Conservation (phyloP, 352 stramenopile species). For the Phytophthora rubi region DNA sequence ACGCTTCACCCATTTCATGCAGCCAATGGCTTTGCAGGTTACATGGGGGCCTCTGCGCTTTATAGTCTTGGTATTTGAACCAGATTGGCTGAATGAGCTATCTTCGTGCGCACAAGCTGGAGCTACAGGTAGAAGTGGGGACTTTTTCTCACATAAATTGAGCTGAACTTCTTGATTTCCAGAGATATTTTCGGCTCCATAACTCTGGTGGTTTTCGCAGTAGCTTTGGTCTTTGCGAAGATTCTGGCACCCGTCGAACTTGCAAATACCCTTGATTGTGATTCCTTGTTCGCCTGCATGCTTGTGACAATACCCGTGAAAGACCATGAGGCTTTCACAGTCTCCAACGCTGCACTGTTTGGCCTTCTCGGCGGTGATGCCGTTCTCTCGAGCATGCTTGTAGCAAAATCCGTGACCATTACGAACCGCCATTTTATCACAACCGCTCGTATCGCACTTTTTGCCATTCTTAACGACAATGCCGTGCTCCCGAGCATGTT, state of each 20-base stretch:
- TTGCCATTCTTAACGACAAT: neutral
- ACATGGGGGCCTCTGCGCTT: neutral
- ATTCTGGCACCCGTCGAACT: neutral
- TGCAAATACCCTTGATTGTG: neutral
- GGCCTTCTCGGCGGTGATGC: neutral
- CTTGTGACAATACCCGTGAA: neutral
- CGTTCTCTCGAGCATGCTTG: neutral
- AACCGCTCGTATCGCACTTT: neutral
- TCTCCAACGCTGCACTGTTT: neutral
- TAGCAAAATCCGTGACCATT: neutral
- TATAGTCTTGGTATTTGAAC: neutral
- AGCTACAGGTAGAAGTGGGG: neutral
- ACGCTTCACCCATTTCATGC: constrained; percentile 8
- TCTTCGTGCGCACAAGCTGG: neutral
- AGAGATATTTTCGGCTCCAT: neutral
- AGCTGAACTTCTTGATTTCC: neutral
- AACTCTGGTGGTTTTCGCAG: constrained; percentile 1
- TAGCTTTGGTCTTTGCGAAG: neutral
- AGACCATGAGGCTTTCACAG: neutral
- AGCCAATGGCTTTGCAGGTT: constrained; percentile 6
- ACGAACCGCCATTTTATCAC: neutral
- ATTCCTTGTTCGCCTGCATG: neutral
- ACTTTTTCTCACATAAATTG: neutral
- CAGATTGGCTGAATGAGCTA: neutral
- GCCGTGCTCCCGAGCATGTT: neutral